Base-by-base conservation (phyloP, 2,329 filamentous ascomycete genomes). In the Fusarium coffeatum region DNA sequence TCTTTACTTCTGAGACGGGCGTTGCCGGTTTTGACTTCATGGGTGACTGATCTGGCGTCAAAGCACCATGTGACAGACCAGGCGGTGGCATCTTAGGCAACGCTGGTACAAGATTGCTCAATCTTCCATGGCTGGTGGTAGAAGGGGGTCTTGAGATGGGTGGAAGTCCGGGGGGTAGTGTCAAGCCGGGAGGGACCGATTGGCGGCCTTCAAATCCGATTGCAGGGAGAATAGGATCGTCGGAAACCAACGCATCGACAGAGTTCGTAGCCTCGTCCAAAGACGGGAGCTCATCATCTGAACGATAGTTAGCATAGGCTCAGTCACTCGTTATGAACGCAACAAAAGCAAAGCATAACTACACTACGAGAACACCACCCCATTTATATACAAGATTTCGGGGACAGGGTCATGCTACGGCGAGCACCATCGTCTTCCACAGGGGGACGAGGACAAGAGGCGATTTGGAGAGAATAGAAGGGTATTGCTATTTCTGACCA, bases 161-260 rank as follows among this genome's bases (percentile, higher is more conserved):
- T 27, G 62, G 55, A 16, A 73, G 53, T 9, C 69, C 72, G 30
- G 68, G 69, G 9, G 72, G 75, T 41, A 71, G 67, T 16, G 71
- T 63, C 40, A 80, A 69, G 10, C 78, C 78, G 4, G 81, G 70
- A 53, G 81, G 77, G 32, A 77, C 71, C 45, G 78, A 66, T n/a
- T 61, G 74, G 12, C 65, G 64, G 22, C 57, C 65, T 18, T 68
- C 67, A 43, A 64, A 11, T 28, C 63, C 68, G 40, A 42, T 54
- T 55, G 65, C 28, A 51, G 69, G 60, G 11, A 64, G 49, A 23
- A 64, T 67, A 28, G 69, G 72, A 12, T 87, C 81, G 74, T 93
- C 90, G 23, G 89, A 87, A 15, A 93, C 90, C 6, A 93, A 80
- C 6, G 89, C 89, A 76, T 92, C 90, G 42, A 93, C 87, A n/a